Base-by-base conservation (phyloP, 768 basidiomycete genomes). In the Mycena polygramma region DNA sequence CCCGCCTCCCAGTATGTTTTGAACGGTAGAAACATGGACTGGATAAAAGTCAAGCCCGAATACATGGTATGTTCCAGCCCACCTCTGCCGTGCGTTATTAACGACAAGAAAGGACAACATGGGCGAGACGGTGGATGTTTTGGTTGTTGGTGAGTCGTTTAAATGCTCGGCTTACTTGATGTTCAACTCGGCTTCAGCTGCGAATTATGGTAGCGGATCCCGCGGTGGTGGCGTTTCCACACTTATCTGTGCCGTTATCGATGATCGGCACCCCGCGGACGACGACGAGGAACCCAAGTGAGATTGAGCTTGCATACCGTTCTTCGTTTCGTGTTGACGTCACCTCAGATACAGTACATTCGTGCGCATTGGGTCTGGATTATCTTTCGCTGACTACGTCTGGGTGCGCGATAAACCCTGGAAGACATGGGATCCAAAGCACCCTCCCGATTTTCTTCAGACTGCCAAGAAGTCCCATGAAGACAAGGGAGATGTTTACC, bases 21-120 rank as follows among this genome's bases (percentile, higher is more conserved):
- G 51, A 96, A 97, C 74, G 95, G 94, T 1, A 86, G 98, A 68
- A 95, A 93, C 74, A 88, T 90, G 78, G 92, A 94, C 75, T 99
- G 98, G 97, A 90, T 97, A 76, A 99, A 99, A 83, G 92, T 91
- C 73, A 94, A 95, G 75, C 93, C 93, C 1, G 94, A 95, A 78
- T 96, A 94, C 73, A 93, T 94, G 91, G 94, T 93, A 73, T 60
- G 82, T 77, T 26, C 10, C 45, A 7, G 48, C 20, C 43, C 1
- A n/a, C 22, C 57, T 41, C 66, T 13, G 37, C 43, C 24, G 24
- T 22, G 14, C 36, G 24, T 43, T 17, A 60, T 60, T 59, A 45
- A 60, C 62, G 41, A 51, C 37, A 37, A 26, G 22, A 36, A 62
- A 94, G 94, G 95, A 97, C 73, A 92, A 94, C 69, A 89, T 97